These are phyloP conservation scores for Fusarium succisae DNA, from an alignment of 2,329 filamentous ascomycete species.

Conservation along the genomic window DNA sequence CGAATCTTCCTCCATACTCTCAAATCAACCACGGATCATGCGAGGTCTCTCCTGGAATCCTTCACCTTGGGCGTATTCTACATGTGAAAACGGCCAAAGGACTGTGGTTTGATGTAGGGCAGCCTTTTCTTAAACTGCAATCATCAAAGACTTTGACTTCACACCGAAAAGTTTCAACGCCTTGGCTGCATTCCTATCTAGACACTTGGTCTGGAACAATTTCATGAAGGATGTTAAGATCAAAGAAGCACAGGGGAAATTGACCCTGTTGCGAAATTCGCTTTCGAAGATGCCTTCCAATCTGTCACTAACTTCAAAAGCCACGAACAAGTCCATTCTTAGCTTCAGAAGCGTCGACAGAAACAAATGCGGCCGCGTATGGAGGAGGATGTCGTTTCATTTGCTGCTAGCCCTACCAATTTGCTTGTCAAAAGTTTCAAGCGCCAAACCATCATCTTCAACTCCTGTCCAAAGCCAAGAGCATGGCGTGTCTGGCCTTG, in stretches of 20 bases:
- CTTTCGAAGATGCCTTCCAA: slow-evolving; percentile 63
- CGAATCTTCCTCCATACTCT: slow-evolving; percentile 42
- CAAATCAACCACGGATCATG: slow-evolving; percentile 6
- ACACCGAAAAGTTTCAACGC: background rate
- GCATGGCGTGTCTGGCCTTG: background rate
- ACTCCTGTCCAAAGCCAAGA: background rate
- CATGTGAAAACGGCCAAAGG: background rate
- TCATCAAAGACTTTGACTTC: background rate
- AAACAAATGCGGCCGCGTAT: slow-evolving; percentile 58
- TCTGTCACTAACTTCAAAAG: slow-evolving; percentile 56
- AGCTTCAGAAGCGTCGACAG: slow-evolving; percentile 62
- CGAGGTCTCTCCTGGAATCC: background rate
- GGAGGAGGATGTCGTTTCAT: slow-evolving; percentile 70
- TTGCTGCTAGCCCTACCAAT: slow-evolving; percentile 76
- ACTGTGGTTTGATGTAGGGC: too few species aligned
- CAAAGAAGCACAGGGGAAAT: slow-evolving; percentile 42
- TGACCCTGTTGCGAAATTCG: slow-evolving; percentile 43
- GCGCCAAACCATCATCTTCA: slow-evolving; percentile 69
- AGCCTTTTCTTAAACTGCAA: background rate
- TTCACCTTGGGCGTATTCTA: background rate
- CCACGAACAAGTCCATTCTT: slow-evolving; percentile 33
- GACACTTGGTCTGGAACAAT: slow-evolving; percentile 56
- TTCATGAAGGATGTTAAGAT: slow-evolving; percentile 57
- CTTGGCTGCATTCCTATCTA: slow-evolving; percentile 56
- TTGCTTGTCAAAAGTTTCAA: slow-evolving; percentile 69